Conservation (phyloP, 1,139 yeast species). For the Groenewaldozyma sp. region DNA sequence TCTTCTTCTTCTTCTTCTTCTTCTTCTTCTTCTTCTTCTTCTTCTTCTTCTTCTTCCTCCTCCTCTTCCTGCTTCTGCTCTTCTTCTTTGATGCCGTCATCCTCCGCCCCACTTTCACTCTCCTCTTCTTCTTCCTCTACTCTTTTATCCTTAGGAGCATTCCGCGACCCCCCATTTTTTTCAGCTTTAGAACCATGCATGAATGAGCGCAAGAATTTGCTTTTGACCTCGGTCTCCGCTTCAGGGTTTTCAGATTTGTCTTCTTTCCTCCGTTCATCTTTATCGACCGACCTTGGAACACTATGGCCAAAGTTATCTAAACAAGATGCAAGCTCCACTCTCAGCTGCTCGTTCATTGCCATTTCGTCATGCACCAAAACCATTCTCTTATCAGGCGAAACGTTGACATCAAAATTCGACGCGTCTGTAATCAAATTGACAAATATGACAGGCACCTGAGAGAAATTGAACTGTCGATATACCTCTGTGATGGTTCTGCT, state of each 20-base stretch:
- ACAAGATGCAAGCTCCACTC: conserved; percentile 17
- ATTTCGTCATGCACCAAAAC: conserved; percentile 61
- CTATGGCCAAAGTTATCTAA: conserved; percentile 23
- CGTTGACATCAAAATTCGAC: conserved; percentile 61
- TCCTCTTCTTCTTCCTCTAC: conserved; percentile 7
- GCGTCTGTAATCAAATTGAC: conserved; percentile 50
- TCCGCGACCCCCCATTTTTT: too few relatives aligned
- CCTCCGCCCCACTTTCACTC: too few relatives aligned
- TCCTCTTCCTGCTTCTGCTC: conserved; percentile 5
- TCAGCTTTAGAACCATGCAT: not conserved
- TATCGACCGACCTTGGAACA: conserved; percentile 24
- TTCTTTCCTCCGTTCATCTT: not conserved
- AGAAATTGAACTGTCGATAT: conserved; percentile 59
- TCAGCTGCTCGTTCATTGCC: conserved; percentile 42
- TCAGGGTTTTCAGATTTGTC: not conserved
- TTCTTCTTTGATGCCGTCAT: too few relatives aligned
- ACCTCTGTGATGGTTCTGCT: conserved; percentile 59
- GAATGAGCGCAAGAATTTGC: not conserved
- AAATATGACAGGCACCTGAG: conserved; percentile 68
- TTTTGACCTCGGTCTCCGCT: not conserved
- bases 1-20: conserved; percentile 14
- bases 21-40: conserved; percentile 9
- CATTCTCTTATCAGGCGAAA: conserved; percentile 82
- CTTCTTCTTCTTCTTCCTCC: conserved; percentile 7
- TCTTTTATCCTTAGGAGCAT: conserved; percentile 6